phyloP scores from a whole-genome alignment of 495 filamentous ascomycete genomes.

The Talaromyces stipitatus region DNA sequence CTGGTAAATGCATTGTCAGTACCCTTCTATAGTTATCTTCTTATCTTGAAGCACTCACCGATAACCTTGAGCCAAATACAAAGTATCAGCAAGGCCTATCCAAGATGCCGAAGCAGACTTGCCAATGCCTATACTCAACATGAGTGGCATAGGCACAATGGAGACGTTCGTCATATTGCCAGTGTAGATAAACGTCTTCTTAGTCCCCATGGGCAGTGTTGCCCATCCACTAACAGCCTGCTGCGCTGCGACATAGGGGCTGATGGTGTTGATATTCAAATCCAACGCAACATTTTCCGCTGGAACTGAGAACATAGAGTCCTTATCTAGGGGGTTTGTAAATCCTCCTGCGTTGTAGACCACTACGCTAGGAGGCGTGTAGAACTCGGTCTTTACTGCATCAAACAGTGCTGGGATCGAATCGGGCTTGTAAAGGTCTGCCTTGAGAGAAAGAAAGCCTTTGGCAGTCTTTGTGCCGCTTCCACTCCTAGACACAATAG shows the following conservation, averaged over 20 bases:
- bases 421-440: conserved; percentile 26
- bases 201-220: conserved; percentile 22
- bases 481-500: conserved; percentile 26
- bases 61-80: background rate
- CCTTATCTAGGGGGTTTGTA: conserved; percentile 19
- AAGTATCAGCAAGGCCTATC: conserved; percentile 27
- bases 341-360: conserved; percentile 26
- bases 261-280: conserved; percentile 30
- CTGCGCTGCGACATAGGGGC: conserved; percentile 32
- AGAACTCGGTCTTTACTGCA: conserved; percentile 20
- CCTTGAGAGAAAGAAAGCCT: conserved; percentile 22
- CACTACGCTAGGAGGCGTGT: conserved; percentile 24
- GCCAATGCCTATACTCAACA: conserved; percentile 27
- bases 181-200: conserved; percentile 13
- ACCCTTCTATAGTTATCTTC: background rate
- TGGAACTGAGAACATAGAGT: conserved; percentile 24
- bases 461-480: conserved; percentile 9
- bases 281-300: conserved; percentile 20
- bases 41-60: background rate
- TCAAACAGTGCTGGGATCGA: conserved; percentile 32
- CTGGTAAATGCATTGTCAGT: conserved; percentile 9
- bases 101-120: conserved; percentile 30
- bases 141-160: conserved; percentile 8
- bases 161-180: background rate
- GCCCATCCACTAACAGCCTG: conserved; percentile 31